phyloP scores from a whole-genome alignment of 768 basidiomycete species.

The Serendipita indica region DNA sequence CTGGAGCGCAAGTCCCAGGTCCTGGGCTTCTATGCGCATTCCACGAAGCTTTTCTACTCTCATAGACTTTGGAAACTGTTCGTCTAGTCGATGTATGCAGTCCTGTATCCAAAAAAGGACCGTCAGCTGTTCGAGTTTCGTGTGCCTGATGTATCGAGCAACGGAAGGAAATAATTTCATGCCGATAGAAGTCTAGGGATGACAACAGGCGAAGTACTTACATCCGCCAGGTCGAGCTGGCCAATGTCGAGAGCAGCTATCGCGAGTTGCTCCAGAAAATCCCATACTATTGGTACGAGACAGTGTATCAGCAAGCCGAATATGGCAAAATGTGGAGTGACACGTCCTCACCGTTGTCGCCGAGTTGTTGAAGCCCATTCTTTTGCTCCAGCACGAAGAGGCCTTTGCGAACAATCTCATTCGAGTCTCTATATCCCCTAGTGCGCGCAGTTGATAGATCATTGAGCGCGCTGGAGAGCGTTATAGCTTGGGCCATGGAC shows the following conservation, averaged over 20 bases:
- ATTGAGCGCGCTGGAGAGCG: conserved; percentile 34
- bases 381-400: conserved; percentile 32
- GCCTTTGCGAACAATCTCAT: conserved; percentile 45
- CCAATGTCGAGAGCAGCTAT: conserved; percentile 68
- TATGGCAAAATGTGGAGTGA: neutral
- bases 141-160: neutral
- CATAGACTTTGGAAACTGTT: conserved; percentile 64
- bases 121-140: neutral
- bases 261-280: conserved; percentile 64
- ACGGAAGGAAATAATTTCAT: neutral
- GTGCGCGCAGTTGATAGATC: conserved; percentile 39
- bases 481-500: conserved; percentile 23
- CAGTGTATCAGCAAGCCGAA: conserved; percentile 11
- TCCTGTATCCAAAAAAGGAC: conserved; percentile 26
- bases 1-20: conserved; percentile 39
- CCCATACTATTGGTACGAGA: conserved; percentile 42
- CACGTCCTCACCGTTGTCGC: conserved; percentile 46
- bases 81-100: conserved; percentile 44
- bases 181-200: neutral
- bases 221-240: conserved; percentile 57
- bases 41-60: conserved; percentile 67
- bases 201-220: conserved; percentile 26
- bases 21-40: conserved; percentile 56
- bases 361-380: conserved; percentile 30
- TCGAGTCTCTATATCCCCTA: conserved; percentile 37